These are phyloP conservation scores for Corylus americana DNA, from an alignment of 306 rosid species.

Conservation along the genomic window DNA sequence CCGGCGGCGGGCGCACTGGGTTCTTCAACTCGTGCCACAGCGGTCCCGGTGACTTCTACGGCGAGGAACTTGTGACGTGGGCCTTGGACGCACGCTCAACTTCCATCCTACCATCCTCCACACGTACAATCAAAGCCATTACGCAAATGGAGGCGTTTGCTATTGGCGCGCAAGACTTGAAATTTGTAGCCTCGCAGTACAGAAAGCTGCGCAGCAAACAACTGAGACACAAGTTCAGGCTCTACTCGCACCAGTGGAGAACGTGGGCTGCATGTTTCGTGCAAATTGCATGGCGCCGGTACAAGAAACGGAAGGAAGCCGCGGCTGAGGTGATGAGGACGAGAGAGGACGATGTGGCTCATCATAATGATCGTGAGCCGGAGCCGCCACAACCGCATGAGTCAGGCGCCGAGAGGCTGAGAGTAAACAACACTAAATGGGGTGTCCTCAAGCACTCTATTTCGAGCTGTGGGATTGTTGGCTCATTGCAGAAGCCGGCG, in stretches of 20 bases:
- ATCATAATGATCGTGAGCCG: no score
- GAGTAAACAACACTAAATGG: no score
- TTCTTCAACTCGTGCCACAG: conserved; percentile 84
- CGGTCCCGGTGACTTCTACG: conserved; percentile 91
- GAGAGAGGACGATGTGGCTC: no score
- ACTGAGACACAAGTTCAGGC: conserved; percentile 77
- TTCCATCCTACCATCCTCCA: conserved; percentile 74
- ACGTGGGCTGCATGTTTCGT: conserved; percentile 86
- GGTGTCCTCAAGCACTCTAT: no score
- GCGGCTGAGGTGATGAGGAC: conserved; percentile 44
- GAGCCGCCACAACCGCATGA: no score
- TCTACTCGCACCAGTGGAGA: conserved; percentile 92
- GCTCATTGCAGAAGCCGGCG: conserved; percentile 69
- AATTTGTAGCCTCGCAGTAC: conserved; percentile 84
- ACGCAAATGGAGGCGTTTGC: conserved; percentile 97
- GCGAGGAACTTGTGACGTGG: conserved; percentile 93
- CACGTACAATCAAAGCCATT: conserved; percentile 76
- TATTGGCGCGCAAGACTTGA: conserved; percentile 82
- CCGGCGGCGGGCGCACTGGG: conserved; percentile 88
- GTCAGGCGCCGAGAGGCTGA: no score
- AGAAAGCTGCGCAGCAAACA: conserved; percentile 81
- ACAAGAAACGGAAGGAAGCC: conserved; percentile 55
- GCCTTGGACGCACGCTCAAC: conserved; percentile 84
- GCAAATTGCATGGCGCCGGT: conserved; percentile 84
- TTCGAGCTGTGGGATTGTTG: no score